Conservation (phyloP, 768 basidiomycete species). For the Sarcodon sp. region DNA sequence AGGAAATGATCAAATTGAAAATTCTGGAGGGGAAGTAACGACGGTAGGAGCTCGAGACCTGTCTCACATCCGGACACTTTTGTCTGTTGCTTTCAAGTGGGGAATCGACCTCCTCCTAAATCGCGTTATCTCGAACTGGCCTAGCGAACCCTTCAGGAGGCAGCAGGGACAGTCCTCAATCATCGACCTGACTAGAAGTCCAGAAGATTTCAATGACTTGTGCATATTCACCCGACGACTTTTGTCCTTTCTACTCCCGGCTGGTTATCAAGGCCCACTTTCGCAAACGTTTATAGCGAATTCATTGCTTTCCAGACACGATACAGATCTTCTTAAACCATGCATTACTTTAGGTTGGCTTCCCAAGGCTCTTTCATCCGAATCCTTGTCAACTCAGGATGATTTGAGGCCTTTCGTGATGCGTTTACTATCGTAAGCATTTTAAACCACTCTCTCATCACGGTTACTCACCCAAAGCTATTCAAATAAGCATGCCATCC, state of each 20-base stretch:
- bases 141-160: slow-evolving; percentile 14
- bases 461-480: background rate
- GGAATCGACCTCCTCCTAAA: slow-evolving; percentile 41
- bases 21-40: slow-evolving; percentile 11
- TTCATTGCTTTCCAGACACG: slow-evolving; percentile 42
- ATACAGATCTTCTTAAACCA: slow-evolving; percentile 44
- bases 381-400: slow-evolving; percentile 27
- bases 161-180: slow-evolving; percentile 17
- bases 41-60: slow-evolving; percentile 59
- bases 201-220: slow-evolving; percentile 31
- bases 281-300: slow-evolving; percentile 50
- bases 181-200: slow-evolving; percentile 29
- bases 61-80: slow-evolving; percentile 42
- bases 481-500: slow-evolving; percentile 39
- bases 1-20: background rate
- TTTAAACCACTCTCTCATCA: background rate
- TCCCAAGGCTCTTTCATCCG: slow-evolving; percentile 33
- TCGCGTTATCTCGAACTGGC: slow-evolving; percentile 26
- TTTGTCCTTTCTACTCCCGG: slow-evolving; percentile 38
- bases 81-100: slow-evolving; percentile 66
- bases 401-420: slow-evolving; percentile 36
- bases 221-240: slow-evolving; percentile 29
- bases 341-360: slow-evolving; percentile 64
- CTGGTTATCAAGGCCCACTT: slow-evolving; percentile 30
- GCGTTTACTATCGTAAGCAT: slow-evolving; percentile 38